phyloP scores from a whole-genome alignment of 2,329 filamentous ascomycete genomes.

The Penicillium janthinellum region DNA sequence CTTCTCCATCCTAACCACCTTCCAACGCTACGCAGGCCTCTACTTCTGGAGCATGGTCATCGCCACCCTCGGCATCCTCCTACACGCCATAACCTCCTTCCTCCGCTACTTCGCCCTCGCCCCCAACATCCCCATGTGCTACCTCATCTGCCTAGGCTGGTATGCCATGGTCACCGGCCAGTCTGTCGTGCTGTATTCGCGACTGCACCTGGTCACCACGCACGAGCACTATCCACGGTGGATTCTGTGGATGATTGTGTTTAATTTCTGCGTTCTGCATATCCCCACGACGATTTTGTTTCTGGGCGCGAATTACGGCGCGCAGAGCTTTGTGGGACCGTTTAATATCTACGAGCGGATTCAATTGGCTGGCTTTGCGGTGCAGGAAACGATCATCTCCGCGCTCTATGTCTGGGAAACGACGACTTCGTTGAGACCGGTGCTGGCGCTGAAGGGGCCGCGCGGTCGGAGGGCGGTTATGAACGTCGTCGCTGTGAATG shows the following conservation, averaged over 20 bases:
- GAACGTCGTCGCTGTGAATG: slow-evolving; percentile 40
- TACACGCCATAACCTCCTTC: slow-evolving; percentile 21
- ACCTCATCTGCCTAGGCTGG: slow-evolving; percentile 42
- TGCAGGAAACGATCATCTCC: slow-evolving; percentile 54
- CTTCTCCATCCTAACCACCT: slow-evolving; percentile 23
- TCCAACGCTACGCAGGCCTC: slow-evolving; percentile 21
- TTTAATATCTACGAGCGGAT: slow-evolving; percentile 50
- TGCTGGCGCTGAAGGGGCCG: slow-evolving; percentile 15
- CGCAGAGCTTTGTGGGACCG: slow-evolving; percentile 25
- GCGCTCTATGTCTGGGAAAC: slow-evolving; percentile 53
- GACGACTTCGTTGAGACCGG: slow-evolving; percentile 25
- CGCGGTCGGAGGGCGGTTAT: slow-evolving; percentile 12
- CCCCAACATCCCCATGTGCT: slow-evolving; percentile 29
- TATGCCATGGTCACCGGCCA: slow-evolving; percentile 45
- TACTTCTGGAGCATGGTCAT: slow-evolving; percentile 29
- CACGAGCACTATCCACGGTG: slow-evolving; percentile 20
- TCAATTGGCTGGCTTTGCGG: slow-evolving; percentile 53
- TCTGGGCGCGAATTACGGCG: slow-evolving; percentile 28
- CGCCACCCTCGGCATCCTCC: slow-evolving; percentile 18
- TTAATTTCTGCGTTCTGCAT: slow-evolving; percentile 39
- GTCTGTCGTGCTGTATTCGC: slow-evolving; percentile 45
- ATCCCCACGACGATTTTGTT: slow-evolving; percentile 41
- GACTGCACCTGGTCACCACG: slow-evolving; percentile 42
- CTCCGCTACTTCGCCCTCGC: slow-evolving; percentile 24
- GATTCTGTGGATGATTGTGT: slow-evolving; percentile 44